These are phyloP conservation scores for Haematococcus sp. DNA, from an alignment of 139 green algal genomes.

Conservation along the genomic window DNA sequence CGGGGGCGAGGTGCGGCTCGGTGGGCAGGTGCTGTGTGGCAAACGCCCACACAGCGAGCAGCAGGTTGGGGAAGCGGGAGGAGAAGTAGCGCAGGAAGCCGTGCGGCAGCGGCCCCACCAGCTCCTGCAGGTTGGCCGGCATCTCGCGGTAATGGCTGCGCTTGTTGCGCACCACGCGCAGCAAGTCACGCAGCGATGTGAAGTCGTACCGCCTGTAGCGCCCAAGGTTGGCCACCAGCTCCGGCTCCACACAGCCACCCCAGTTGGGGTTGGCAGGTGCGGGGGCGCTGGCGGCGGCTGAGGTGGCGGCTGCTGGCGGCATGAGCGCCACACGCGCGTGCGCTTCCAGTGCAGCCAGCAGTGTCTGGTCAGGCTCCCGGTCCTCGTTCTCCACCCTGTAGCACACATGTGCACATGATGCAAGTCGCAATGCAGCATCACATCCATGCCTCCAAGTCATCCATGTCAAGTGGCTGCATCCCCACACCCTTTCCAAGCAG, in stretches of 20 bases:
- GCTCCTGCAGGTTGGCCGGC: conserved; percentile 65
- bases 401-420: too few relatives aligned
- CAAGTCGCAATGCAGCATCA: too few relatives aligned
- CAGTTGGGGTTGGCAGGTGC: conserved; percentile 49
- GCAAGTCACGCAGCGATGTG: conserved; percentile 84
- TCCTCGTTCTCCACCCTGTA: conserved; percentile 88
- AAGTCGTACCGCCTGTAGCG: conserved; percentile 70
- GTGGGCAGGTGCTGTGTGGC: conserved; percentile 58
- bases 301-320: conserved; percentile 2
- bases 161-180: conserved; percentile 99
- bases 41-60: conserved; percentile 84
- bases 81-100: conserved; percentile 82
- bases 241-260: conserved; percentile 61
- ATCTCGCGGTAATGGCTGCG: conserved; percentile 94
- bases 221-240: conserved; percentile 87
- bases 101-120: conserved; percentile 65
- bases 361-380: conserved; percentile 62
- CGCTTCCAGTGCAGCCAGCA: conserved; percentile 60
- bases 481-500: too few relatives aligned
- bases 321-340: conserved; percentile 30
- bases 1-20: conserved; percentile 44
- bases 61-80: conserved; percentile 78
- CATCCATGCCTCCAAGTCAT: too few relatives aligned
- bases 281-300: conserved; percentile 4
- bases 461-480: too few relatives aligned